phyloP scores from a whole-genome alignment of 2,329 filamentous ascomycete species.

The Neofusicoccum cordaticola region DNA sequence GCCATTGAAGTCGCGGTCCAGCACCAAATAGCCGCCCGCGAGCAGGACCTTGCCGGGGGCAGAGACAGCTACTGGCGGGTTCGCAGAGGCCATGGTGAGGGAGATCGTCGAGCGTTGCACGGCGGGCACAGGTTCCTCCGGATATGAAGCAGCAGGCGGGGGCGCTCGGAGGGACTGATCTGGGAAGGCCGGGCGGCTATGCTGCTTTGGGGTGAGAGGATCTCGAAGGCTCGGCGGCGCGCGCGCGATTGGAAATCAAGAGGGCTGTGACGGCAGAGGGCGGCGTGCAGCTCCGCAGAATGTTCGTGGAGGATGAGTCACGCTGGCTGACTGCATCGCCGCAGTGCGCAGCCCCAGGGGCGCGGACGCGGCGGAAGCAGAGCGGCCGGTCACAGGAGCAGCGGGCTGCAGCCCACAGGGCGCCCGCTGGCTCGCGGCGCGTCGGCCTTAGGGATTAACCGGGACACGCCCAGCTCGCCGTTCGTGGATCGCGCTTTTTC shows the following conservation, averaged over 20 bases:
- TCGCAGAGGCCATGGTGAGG: slow-evolving; percentile 29
- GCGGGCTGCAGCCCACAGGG: background rate
- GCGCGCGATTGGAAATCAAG: slow-evolving; percentile 8
- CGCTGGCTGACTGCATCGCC: slow-evolving; percentile 1
- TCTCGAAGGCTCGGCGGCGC: background rate
- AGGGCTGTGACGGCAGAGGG: slow-evolving; percentile 7
- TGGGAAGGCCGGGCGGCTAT: background rate
- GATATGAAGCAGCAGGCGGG: background rate
- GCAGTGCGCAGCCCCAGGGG: background rate
- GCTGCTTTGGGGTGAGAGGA: background rate
- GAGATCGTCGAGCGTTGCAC: slow-evolving; percentile 70
- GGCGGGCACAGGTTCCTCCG: slow-evolving; percentile 52
- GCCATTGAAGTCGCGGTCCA: slow-evolving; percentile 82
- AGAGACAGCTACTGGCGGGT: slow-evolving; percentile 57
- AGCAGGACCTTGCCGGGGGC: slow-evolving; percentile 95
- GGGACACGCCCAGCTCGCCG: background rate
- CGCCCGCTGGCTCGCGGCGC: background rate
- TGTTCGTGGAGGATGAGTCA: slow-evolving; percentile 16
- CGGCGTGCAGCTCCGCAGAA: slow-evolving; percentile 14
- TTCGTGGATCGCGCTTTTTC: slow-evolving; percentile 5
- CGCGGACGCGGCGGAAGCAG: slow-evolving; percentile 10
- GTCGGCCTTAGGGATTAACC: slow-evolving; percentile 7
- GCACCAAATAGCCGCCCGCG: slow-evolving; percentile 89
- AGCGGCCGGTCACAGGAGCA: slow-evolving; percentile 2
- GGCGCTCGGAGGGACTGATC: slow-evolving; percentile 2